Evolutionary conservation across 2,329 filamentous ascomycete species (phyloP).

Genomic region (Cladorrhinum sp.): DNA sequence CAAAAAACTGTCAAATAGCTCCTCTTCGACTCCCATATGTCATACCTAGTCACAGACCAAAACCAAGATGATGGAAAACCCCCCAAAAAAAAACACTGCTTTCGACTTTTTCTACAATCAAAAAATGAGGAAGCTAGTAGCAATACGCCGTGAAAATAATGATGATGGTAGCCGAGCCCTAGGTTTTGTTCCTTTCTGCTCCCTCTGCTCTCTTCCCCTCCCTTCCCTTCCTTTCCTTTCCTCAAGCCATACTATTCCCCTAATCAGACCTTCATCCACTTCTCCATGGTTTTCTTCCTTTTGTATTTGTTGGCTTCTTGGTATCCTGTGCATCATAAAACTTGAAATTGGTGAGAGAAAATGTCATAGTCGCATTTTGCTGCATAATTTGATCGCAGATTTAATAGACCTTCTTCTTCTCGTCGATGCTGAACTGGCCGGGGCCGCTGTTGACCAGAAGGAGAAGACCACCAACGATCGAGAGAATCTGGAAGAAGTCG

Average conservation of each 20-base stretch:
- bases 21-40: too few species aligned
- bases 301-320: background rate
- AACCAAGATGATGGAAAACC: background rate
- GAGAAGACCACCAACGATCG: conserved; percentile 93
- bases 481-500: conserved; percentile 99
- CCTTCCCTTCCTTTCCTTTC: background rate
- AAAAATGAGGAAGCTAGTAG: conserved; percentile 15
- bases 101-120: conserved; percentile 8
- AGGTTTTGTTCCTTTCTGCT: background rate
- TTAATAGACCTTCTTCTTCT: conserved; percentile 99
- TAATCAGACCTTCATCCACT: background rate
- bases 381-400: background rate
- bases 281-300: background rate
- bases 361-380: background rate
- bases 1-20: too few species aligned
- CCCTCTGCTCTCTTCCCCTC: background rate
- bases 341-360: background rate
- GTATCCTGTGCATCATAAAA: conserved; percentile 7
- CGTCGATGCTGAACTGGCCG: conserved; percentile 95
- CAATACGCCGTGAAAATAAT: conserved; percentile 11
- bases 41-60: too few species aligned
- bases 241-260: background rate
- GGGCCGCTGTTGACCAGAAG: conserved; percentile 98
- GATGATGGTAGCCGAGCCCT: background rate
- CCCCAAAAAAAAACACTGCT: background rate